phyloP scores from a whole-genome alignment of 2,329 filamentous ascomycete species.

The Trichophyton schoenleinii region DNA sequence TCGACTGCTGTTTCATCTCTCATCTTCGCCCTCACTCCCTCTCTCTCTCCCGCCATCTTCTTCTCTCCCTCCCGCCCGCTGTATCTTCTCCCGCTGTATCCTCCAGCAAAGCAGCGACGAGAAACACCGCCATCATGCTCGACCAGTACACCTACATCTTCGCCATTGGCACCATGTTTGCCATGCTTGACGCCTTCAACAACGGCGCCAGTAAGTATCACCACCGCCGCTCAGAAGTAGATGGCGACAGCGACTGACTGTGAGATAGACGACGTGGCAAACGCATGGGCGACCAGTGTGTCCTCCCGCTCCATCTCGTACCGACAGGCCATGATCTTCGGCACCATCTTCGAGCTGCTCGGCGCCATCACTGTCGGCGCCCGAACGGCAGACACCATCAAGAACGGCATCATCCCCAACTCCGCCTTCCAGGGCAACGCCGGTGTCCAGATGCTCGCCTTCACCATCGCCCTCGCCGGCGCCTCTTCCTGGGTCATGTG shows the following conservation, averaged over 20 bases:
- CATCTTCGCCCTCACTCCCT: neutral
- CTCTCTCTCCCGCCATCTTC: neutral
- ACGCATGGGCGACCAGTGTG: constrained; percentile 69
- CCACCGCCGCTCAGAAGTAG: too few relatives aligned
- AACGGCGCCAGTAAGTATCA: constrained; percentile 58
- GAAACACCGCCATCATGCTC: constrained; percentile 40
- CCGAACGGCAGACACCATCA: constrained; percentile 63
- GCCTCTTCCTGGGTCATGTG: constrained; percentile 67
- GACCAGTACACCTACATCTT: constrained; percentile 58
- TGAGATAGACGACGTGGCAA: constrained; percentile 62
- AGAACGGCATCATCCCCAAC: constrained; percentile 60
- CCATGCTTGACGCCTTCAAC: constrained; percentile 65
- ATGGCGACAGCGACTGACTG: neutral
- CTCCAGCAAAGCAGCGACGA: neutral
- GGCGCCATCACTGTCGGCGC: constrained; percentile 56
- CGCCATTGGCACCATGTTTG: constrained; percentile 63
- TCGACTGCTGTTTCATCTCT: neutral
- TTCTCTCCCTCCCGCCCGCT: neutral
- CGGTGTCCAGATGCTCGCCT: constrained; percentile 56
- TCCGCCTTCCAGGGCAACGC: constrained; percentile 47
- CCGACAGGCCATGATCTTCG: constrained; percentile 54
- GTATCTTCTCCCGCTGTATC: neutral
- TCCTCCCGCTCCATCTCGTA: constrained; percentile 66
- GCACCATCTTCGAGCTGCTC: constrained; percentile 54
- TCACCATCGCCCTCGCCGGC: constrained; percentile 51